A percentile compares a stretch with the other conserved stretches of the same genome.
Evolutionary conservation across 345 rosid genomes (phyloP).

Genomic region (Melastoma malabathricum): DNA sequence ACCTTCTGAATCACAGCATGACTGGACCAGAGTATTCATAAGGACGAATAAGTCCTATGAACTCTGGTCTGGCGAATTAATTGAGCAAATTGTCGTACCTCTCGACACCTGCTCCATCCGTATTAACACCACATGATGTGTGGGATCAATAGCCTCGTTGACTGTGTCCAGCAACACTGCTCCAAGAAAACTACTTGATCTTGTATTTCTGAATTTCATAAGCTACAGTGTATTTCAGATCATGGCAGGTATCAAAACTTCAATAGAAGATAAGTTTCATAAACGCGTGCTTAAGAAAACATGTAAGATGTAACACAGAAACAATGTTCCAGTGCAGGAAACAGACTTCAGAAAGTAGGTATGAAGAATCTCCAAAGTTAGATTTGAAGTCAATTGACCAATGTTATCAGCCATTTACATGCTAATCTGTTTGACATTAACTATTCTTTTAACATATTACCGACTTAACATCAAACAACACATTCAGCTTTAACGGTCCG

Average conservation of each 20-base stretch:
- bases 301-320: too few relatives aligned
- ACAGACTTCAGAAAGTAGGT: too few relatives aligned
- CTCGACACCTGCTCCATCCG: constrained; percentile 50
- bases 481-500: too few relatives aligned
- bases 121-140: constrained; percentile 64
- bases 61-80: neutral
- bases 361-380: too few relatives aligned
- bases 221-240: neutral
- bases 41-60: too few relatives aligned
- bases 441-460: too few relatives aligned
- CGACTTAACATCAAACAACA: neutral
- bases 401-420: too few relatives aligned
- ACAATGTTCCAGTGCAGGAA: too few relatives aligned
- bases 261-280: neutral
- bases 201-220: constrained; percentile 32
- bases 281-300: too few relatives aligned
- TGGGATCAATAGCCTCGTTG: constrained; percentile 70
- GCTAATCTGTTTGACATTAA: too few relatives aligned
- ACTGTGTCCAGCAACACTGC: constrained; percentile 67
- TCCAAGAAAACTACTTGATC: constrained; percentile 63
- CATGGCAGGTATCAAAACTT: neutral
- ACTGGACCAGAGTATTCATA: constrained; percentile 22
- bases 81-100: constrained; percentile 28
- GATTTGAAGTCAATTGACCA: too few relatives aligned
- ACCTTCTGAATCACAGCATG: constrained; percentile 55